Base-by-base conservation (phyloP, 1,284 basidiomycete genomes). In the Cryptococcus amylolentus region DNA sequence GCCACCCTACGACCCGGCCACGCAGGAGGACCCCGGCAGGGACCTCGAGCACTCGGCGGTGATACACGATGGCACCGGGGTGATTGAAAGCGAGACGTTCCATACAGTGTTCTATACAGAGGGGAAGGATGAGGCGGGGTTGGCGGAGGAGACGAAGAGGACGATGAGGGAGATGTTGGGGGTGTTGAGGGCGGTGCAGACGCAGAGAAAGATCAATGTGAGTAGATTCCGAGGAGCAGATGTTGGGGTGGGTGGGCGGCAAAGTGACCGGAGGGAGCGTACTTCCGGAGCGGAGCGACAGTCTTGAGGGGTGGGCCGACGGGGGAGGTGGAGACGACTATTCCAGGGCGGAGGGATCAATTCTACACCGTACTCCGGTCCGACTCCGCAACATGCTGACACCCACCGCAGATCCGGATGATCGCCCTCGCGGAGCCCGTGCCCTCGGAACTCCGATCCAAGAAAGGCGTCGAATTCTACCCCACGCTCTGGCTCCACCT, bases 51-150 rank as follows among this genome's bases (percentile, higher is more conserved):
- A 69, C 54, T 57, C 65, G 2, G 54, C 51, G 9, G 67, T 69
- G 10, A 42, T 70, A 12, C 67, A 72, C 52, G 70, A 72, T 56
- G 70, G 70, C 4, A 68, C 66, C 0, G 70, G 70, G 49, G 63
- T 69, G 2, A 45, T 67, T 13, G 67, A 66, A 46, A 62, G 58
- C 16, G 69, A 70, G 54, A 64, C 61, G 5, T 66, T 66, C 40
- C 58, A 61, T 31, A 54, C 57, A 1, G 54, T 27, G 7, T 61
- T 64, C 41, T 51, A 54, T n/a, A 26, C 52, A 5, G 35, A 55
- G 7, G 59, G 52, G 12, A 56, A 60, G 44, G 57, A 62, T 35
- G 58, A 61, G 8, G 61, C 57, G 7, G 62, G 62, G 41, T 41
- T 59, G 20, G 54, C 45, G n/a, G 55, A 59, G 38, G 67, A 72